Evolutionary conservation across 2,329 filamentous ascomycete species (phyloP).

Genomic region (Parastagonospora nodorum): DNA sequence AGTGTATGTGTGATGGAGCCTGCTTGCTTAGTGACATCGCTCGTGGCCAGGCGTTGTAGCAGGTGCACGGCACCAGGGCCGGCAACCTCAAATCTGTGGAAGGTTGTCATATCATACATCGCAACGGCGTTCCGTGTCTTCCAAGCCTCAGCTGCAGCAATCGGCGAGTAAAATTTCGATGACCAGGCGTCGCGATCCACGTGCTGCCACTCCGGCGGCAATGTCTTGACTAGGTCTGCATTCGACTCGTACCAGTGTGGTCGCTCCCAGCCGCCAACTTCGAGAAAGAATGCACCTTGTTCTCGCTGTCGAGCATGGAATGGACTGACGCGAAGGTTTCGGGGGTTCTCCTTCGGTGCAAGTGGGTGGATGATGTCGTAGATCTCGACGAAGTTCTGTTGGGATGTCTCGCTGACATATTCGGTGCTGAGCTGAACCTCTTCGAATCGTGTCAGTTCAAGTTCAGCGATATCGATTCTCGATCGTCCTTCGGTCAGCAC

Average conservation of each 20-base stretch:
- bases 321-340: conserved; percentile 63
- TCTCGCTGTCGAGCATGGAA: conserved; percentile 61
- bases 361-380: conserved; percentile 69
- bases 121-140: conserved; percentile 67
- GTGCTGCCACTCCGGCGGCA: conserved; percentile 62
- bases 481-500: conserved; percentile 62
- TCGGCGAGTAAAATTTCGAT: conserved; percentile 60
- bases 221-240: conserved; percentile 53
- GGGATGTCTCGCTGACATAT: conserved; percentile 64
- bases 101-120: conserved; percentile 67
- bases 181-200: conserved; percentile 65
- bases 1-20: conserved; percentile 63
- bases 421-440: conserved; percentile 61
- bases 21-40: conserved; percentile 53
- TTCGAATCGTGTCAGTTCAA: conserved; percentile 66
- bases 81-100: conserved; percentile 62
- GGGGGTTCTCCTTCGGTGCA: conserved; percentile 61
- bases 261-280: conserved; percentile 65
- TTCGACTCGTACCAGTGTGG: conserved; percentile 68
- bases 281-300: conserved; percentile 64
- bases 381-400: conserved; percentile 67
- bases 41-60: conserved; percentile 60
- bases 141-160: conserved; percentile 66
- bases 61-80: conserved; percentile 63
- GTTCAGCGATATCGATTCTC: conserved; percentile 62